Percentiles rank a stretch among this genome's conserved stretches.
These are phyloP conservation scores for Puya raimondii DNA, from an alignment of 176 grass and related monocot genomes.

Conservation along the genomic window DNA sequence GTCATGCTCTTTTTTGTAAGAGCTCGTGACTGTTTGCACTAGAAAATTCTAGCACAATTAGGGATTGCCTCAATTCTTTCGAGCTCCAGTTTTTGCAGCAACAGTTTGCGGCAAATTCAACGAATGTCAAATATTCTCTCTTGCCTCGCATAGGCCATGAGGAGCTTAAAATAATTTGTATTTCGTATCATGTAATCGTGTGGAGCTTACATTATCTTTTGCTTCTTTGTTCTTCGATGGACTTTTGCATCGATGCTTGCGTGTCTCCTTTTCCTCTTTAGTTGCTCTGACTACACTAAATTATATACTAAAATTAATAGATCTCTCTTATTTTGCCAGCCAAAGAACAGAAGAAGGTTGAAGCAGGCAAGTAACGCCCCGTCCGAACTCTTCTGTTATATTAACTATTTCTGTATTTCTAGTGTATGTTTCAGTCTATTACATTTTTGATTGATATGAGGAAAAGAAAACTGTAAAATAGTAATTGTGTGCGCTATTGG, in stretches of 20 bases:
- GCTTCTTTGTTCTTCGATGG: not conserved
- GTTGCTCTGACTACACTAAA: not conserved
- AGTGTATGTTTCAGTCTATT: not conserved
- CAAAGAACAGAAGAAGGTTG: slow-evolving; percentile 54
- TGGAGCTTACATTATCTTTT: no score
- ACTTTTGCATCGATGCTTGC: not conserved
- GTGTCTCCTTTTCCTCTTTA: not conserved
- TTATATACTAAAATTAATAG: slow-evolving; percentile 7
- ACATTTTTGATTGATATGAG: not conserved
- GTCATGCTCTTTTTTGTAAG: not conserved
- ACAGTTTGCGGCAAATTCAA: no score
- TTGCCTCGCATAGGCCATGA: not conserved
- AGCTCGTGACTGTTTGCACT: not conserved
- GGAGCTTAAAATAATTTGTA: no score
- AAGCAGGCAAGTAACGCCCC: slow-evolving; percentile 35
- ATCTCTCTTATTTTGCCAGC: slow-evolving; percentile 37
- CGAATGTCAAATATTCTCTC: no score
- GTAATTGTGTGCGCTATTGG: not conserved
- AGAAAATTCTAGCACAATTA: no score
- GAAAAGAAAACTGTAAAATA: not conserved
- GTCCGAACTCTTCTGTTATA: not conserved
- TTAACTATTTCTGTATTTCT: not conserved
- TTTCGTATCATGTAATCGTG: no score
- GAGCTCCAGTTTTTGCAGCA: no score
- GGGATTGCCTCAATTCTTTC: no score